phyloP scores from a whole-genome alignment of 345 rosid species.

The Lepidium aucheri region DNA sequence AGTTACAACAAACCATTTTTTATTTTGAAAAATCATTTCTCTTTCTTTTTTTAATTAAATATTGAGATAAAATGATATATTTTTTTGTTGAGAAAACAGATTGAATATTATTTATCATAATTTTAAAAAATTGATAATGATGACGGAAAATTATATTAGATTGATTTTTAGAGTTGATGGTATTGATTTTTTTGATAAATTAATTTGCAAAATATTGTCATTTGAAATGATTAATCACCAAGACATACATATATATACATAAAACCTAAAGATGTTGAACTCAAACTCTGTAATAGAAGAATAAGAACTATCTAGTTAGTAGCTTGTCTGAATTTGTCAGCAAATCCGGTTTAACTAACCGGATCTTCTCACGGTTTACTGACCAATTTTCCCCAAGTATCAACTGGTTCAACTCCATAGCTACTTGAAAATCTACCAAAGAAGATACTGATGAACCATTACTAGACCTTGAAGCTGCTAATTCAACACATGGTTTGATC shows the following conservation, averaged over 20 bases:
- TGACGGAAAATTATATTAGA: too few relatives aligned
- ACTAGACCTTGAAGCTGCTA: constrained; percentile 39
- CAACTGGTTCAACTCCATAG: constrained; percentile 47
- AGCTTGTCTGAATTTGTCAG: constrained; percentile 6
- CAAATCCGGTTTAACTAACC: constrained; percentile 28
- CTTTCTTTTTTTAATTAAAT: too few relatives aligned
- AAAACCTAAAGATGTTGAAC: constrained; percentile 9
- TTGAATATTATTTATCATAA: too few relatives aligned
- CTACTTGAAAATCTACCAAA: constrained; percentile 52
- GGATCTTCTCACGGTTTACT: constrained; percentile 43
- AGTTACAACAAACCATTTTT: too few relatives aligned
- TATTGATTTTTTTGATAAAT: too few relatives aligned
- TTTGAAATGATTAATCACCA: not conserved
- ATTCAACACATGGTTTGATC: constrained; percentile 57
- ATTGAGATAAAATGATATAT: too few relatives aligned
- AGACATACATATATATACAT: not conserved
- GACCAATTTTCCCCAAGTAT: constrained; percentile 59
- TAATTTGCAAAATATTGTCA: too few relatives aligned
- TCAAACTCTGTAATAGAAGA: constrained; percentile 10
- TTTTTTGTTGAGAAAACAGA: too few relatives aligned
- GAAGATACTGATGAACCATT: constrained; percentile 23
- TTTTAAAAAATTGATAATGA: too few relatives aligned
- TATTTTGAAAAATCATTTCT: too few relatives aligned
- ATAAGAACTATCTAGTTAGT: constrained; percentile 11
- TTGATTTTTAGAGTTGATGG: too few relatives aligned